Evolutionary conservation across 768 basidiomycete species (phyloP).

Genomic region (Dentipellis fragilis): DNA sequence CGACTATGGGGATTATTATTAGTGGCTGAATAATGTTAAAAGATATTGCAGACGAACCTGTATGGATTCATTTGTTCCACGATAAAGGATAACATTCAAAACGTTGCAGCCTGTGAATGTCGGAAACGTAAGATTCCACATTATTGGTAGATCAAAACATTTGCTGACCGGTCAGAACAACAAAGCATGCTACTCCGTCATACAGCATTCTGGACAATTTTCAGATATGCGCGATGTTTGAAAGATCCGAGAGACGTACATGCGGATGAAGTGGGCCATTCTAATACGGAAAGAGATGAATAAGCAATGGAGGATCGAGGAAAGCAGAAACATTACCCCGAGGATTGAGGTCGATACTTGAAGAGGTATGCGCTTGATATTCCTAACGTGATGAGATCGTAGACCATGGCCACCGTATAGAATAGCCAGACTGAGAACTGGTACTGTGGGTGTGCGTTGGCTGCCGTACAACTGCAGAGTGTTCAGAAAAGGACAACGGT

Average conservation of each 20-base stretch:
- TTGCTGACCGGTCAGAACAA: slow-evolving; percentile 35
- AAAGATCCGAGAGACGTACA: slow-evolving; percentile 13
- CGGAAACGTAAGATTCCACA: background rate
- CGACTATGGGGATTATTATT: slow-evolving; percentile 9
- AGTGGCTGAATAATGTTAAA: background rate
- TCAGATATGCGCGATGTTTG: background rate
- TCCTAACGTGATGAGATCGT: slow-evolving; percentile 40
- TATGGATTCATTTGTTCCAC: slow-evolving; percentile 6
- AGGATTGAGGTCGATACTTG: slow-evolving; percentile 28
- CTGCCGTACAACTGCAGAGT: slow-evolving; percentile 35
- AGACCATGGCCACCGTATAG: slow-evolving; percentile 48
- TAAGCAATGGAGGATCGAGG: background rate
- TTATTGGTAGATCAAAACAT: background rate
- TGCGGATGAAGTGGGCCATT: slow-evolving; percentile 16
- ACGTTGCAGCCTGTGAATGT: slow-evolving; percentile 16
- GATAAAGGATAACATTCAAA: slow-evolving; percentile 20
- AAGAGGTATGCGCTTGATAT: slow-evolving; percentile 44
- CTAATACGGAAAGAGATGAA: slow-evolving; percentile 2
- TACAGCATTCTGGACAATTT: slow-evolving; percentile 45
- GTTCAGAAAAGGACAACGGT: background rate
- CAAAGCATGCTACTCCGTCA: slow-evolving; percentile 56
- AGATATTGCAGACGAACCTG: slow-evolving; percentile 14
- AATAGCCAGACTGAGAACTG: slow-evolving; percentile 42
- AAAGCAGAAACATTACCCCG: slow-evolving; percentile 16
- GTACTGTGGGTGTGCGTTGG: slow-evolving; percentile 17